Percentiles rank a stretch among this genome's conserved stretches.
phyloP scores from a whole-genome alignment of 805 yeast species.

The Yarrowia sp. region DNA sequence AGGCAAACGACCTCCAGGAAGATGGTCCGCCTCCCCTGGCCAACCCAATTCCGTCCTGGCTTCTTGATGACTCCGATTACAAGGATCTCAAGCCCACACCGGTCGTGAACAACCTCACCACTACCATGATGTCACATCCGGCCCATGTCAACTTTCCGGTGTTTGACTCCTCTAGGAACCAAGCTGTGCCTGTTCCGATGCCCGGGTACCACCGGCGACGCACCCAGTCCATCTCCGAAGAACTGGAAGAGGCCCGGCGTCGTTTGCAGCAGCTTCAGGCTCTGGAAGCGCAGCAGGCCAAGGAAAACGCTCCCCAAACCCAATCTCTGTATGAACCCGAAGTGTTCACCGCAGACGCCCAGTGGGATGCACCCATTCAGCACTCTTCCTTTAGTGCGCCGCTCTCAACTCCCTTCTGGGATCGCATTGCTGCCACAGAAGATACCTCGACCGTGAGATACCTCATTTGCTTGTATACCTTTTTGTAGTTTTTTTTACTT shows the following conservation, averaged over 20 bases:
- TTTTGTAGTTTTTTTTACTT: neutral
- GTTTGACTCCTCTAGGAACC: no score
- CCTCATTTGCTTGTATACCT: neutral
- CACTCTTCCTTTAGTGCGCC: constrained; percentile 29
- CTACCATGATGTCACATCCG: neutral
- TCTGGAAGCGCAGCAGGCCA: constrained; percentile 1
- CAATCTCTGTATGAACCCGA: constrained; percentile 19
- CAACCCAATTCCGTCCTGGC: constrained; percentile 27
- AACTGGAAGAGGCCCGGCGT: constrained; percentile 13
- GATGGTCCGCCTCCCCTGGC: neutral
- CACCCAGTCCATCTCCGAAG: constrained; percentile 15
- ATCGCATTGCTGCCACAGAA: neutral
- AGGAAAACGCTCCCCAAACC: constrained; percentile 17
- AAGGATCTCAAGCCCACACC: constrained; percentile 26
- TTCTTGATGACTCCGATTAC: constrained; percentile 10
- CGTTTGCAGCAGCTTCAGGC: constrained; percentile 11
- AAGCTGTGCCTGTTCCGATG: no score
- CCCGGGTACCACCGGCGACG: neutral
- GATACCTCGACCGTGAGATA: constrained; percentile 16
- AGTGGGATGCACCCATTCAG: constrained; percentile 25
- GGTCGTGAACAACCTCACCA: neutral
- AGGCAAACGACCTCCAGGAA: neutral
- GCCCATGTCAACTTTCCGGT: no score
- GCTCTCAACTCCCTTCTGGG: constrained; percentile 21
- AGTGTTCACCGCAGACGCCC: constrained; percentile 23